Percentiles rank a stretch among this genome's conserved stretches.
phyloP scores from a whole-genome alignment of 2,329 filamentous ascomycete species.

The Juglanconis oblonga region DNA sequence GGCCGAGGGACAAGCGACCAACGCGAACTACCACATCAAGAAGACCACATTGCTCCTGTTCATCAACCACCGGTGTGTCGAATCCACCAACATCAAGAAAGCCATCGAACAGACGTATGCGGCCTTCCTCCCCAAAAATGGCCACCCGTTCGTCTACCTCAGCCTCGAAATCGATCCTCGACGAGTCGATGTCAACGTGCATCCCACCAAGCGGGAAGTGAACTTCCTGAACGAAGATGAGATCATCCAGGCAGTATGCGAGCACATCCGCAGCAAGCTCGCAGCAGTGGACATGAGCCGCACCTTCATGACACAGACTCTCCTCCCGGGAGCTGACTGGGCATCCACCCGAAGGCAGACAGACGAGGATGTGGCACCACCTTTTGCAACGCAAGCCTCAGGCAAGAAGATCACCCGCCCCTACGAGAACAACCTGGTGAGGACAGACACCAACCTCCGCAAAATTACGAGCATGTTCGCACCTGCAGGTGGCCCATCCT shows the following conservation, averaged over 20 bases:
- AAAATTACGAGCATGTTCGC: conserved; percentile 97
- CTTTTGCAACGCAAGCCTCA: conserved; percentile 11
- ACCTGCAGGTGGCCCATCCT: conserved; percentile 38
- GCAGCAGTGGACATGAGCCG: conserved; percentile 89
- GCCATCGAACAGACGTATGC: conserved; percentile 88
- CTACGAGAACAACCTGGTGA: conserved; percentile 83
- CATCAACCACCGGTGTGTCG: conserved; percentile 93
- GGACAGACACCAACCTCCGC: conserved; percentile 81
- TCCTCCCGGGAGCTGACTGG: conserved; percentile 66
- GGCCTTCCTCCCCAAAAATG: conserved; percentile 84
- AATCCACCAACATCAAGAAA: conserved; percentile 84
- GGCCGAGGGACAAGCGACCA: conserved; percentile 77
- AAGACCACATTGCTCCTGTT: conserved; percentile 85
- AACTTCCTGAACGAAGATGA: conserved; percentile 98
- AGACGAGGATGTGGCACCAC: conserved; percentile 24
- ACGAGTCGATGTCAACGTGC: conserved; percentile 93
- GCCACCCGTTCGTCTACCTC: conserved; percentile 90
- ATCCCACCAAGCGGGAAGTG: conserved; percentile 94
- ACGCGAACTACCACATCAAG: conserved; percentile 93
- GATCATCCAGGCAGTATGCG: conserved; percentile 82
- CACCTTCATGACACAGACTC: conserved; percentile 89
- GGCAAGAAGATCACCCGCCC: conserved; percentile 47
- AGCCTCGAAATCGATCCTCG: conserved; percentile 89
- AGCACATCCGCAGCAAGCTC: conserved; percentile 72
- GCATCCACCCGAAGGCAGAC: conserved; percentile 26